Percentiles rank a stretch among this genome's conserved stretches.
Conservation (phyloP, 2,329 filamentous ascomycete genomes). For the Aspergillus sp. region DNA sequence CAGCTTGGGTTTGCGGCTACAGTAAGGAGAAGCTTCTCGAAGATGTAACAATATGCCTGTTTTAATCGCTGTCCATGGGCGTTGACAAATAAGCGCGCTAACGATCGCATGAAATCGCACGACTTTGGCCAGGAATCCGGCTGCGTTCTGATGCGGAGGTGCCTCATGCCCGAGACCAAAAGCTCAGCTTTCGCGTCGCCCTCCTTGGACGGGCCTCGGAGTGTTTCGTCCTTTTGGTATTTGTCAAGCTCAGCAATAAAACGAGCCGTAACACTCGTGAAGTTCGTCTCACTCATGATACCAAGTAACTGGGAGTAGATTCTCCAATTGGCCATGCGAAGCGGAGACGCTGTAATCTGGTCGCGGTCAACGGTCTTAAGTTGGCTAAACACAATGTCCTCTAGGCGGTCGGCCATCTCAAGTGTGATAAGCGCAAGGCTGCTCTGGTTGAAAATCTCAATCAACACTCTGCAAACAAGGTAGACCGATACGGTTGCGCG, state of each 20-base stretch:
- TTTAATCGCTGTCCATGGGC: conserved; percentile 89
- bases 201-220: conserved; percentile 53
- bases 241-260: conserved; percentile 79
- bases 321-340: conserved; percentile 93
- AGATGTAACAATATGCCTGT: conserved; percentile 87
- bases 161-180: conserved; percentile 87
- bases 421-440: conserved; percentile 76
- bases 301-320: conserved; percentile 90
- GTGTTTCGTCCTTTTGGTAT: conserved; percentile 70
- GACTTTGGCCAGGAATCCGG: conserved; percentile 78
- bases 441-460: conserved; percentile 92
- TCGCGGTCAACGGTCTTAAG: conserved; percentile 85
- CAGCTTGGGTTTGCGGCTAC: conserved; percentile 77
- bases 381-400: conserved; percentile 95
- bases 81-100: conserved; percentile 79
- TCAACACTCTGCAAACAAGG: conserved; percentile 86
- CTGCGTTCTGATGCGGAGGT: conserved; percentile 73
- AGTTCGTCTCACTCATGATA: conserved; percentile 94
- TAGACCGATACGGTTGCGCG: conserved; percentile 94
- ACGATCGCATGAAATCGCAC: conserved; percentile 80
- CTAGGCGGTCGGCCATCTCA: conserved; percentile 91
- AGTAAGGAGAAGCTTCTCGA: conserved; percentile 82
- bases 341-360: conserved; percentile 65
- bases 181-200: conserved; percentile 79
- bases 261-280: conserved; percentile 75